Evolutionary conservation across 108 stramenopile genomes (phyloP).

Genomic region (Nitzschia palea): DNA sequence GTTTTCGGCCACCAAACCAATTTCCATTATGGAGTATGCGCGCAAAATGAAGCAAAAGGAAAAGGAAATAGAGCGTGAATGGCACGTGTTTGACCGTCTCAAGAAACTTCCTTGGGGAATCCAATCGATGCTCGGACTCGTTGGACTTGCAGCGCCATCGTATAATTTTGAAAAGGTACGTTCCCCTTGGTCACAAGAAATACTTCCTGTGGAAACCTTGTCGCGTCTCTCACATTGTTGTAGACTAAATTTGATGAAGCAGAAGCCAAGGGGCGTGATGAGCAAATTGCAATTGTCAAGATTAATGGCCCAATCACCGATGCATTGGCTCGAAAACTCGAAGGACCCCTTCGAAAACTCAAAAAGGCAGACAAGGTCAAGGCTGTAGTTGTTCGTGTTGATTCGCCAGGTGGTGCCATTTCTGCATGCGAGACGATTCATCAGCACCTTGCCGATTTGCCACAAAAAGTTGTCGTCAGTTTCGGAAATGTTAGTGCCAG

Average conservation of each 20-base stretch:
- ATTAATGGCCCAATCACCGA: conserved; percentile 61
- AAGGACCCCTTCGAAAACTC: conserved; percentile 52
- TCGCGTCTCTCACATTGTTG: no score
- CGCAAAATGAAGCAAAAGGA: conserved; percentile 9
- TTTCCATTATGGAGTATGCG: conserved; percentile 32
- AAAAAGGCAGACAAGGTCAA: conserved; percentile 51
- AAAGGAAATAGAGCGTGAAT: not conserved
- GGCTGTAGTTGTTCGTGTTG: conserved; percentile 62
- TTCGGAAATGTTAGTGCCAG: conserved; percentile 78
- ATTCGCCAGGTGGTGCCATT: conserved; percentile 71
- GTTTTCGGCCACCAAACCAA: conserved; percentile 27
- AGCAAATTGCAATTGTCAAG: conserved; percentile 66
- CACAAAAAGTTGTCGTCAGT: conserved; percentile 56
- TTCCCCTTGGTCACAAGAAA: no score
- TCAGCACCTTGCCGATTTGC: conserved; percentile 57
- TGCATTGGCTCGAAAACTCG: conserved; percentile 41
- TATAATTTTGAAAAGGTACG: not conserved
- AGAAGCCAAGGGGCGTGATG: conserved; percentile 12
- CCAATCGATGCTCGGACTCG: not conserved
- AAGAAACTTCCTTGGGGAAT: not conserved
- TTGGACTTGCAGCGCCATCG: not conserved
- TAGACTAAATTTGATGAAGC: not conserved
- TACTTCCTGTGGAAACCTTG: no score
- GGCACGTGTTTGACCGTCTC: not conserved
- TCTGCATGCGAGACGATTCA: conserved; percentile 72